Conservation (phyloP, 176 grass and related monocot genomes). For the Avena atlantica region DNA sequence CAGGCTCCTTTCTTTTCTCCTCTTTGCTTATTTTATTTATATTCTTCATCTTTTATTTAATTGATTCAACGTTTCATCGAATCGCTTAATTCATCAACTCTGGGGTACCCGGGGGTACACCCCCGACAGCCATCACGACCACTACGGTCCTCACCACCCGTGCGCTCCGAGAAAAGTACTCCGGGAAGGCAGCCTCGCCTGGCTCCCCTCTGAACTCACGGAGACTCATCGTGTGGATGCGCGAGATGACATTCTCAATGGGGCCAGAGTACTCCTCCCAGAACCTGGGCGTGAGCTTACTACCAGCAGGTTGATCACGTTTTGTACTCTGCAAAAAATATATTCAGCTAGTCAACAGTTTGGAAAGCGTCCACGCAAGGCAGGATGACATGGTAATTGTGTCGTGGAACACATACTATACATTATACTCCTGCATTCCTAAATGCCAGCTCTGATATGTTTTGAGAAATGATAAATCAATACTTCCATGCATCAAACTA, state of each 20-base stretch:
- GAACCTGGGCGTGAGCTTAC: neutral
- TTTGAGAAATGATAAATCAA: neutral
- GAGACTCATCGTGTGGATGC: neutral
- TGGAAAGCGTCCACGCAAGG: neutral
- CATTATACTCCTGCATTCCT: neutral
- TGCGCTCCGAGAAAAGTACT: neutral
- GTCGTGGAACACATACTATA: neutral
- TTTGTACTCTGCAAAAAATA: neutral
- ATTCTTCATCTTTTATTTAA: too few relatives aligned
- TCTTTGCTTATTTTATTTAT: too few relatives aligned
- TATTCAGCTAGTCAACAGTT: neutral
- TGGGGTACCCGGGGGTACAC: too few relatives aligned
- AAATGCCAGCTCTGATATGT: neutral
- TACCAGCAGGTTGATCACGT: neutral
- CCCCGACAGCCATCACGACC: too few relatives aligned
- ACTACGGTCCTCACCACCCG: neutral
- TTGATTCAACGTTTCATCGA: too few relatives aligned
- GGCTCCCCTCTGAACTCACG: conserved; percentile 10
- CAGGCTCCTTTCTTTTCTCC: too few relatives aligned
- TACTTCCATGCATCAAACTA: neutral
- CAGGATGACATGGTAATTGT: neutral
- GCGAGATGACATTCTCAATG: neutral
- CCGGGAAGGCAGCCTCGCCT: neutral
- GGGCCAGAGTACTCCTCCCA: neutral
- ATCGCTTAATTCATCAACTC: too few relatives aligned